These are phyloP conservation scores for Beta lomatogona DNA, from an alignment of 179 eudicot genomes.

Conservation along the genomic window DNA sequence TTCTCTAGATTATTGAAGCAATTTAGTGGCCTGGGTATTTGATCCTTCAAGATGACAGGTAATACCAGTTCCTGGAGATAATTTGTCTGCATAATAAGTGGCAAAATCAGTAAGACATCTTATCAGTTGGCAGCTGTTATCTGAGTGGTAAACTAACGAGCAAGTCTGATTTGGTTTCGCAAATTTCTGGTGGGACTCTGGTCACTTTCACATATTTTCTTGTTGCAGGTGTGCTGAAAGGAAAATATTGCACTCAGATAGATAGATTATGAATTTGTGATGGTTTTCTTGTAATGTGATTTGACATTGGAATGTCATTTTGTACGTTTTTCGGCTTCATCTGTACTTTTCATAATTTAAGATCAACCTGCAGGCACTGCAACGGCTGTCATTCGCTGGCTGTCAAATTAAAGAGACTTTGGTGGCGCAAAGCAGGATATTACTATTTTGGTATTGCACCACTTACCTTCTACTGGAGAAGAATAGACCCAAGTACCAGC, in stretches of 20 bases:
- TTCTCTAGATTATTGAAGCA: not conserved
- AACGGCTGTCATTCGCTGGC: constrained; percentile 77
- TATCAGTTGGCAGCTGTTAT: not conserved
- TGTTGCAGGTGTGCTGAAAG: not conserved
- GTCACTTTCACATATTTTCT: not conserved
- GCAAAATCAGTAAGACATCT: not conserved
- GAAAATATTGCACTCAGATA: not conserved
- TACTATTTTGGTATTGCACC: constrained; percentile 82
- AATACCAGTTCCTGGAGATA: not conserved
- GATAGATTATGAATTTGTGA: not conserved
- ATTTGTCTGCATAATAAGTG: not conserved
- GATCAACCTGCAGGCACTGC: constrained; percentile 63
- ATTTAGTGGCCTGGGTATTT: no score
- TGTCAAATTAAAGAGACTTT: constrained; percentile 65
- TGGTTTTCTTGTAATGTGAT: not conserved
- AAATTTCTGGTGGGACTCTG: not conserved
- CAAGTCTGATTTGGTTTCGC: not conserved
- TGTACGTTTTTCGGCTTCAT: not conserved
- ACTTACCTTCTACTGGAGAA: constrained; percentile 85
- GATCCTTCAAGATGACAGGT: no score
- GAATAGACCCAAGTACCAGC: constrained; percentile 86
- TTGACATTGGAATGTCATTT: not conserved
- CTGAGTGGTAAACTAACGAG: not conserved
- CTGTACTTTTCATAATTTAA: not conserved
- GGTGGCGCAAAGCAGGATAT: constrained; percentile 78